Percentiles rank a stretch among this genome's conserved stretches.
Evolutionary conservation across 176 grass and related monocot genomes (phyloP).

Genomic region (Melocanna baccifera): DNA sequence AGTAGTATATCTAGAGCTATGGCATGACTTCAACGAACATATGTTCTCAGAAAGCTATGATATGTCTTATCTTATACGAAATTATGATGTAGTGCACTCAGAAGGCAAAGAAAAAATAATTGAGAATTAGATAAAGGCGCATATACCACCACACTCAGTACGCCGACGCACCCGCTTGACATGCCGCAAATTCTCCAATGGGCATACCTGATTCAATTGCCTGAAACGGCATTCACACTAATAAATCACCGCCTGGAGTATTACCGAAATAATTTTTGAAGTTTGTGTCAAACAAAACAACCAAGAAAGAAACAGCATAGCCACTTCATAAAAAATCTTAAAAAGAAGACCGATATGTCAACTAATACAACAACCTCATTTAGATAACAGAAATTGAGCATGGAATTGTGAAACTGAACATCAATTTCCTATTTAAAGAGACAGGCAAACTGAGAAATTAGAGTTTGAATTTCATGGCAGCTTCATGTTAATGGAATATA

Average conservation of each 20-base stretch:
- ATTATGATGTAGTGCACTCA: neutral
- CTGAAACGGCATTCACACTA: slow-evolving; percentile 10
- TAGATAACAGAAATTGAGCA: neutral
- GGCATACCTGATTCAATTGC: slow-evolving; percentile 47
- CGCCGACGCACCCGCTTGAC: slow-evolving; percentile 41
- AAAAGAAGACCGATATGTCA: neutral
- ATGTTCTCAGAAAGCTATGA: neutral
- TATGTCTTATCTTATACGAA: neutral
- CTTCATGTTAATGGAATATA: neutral
- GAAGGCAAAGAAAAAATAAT: neutral
- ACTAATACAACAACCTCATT: neutral
- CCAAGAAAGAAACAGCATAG: neutral
- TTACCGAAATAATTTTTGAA: neutral
- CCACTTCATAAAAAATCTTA: neutral
- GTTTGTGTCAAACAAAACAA: neutral
- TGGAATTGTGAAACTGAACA: neutral
- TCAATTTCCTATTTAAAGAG: neutral
- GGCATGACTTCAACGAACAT: neutral
- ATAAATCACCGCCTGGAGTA: neutral
- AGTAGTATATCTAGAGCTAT: neutral
- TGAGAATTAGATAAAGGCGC: neutral
- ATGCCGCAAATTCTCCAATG: slow-evolving; percentile 48
- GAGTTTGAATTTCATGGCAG: neutral
- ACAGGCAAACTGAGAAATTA: neutral
- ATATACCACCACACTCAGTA: slow-evolving; percentile 24